Evolutionary conservation across 2,329 filamentous ascomycete genomes (phyloP).

Genomic region (Cladophialophora chaetospira): DNA sequence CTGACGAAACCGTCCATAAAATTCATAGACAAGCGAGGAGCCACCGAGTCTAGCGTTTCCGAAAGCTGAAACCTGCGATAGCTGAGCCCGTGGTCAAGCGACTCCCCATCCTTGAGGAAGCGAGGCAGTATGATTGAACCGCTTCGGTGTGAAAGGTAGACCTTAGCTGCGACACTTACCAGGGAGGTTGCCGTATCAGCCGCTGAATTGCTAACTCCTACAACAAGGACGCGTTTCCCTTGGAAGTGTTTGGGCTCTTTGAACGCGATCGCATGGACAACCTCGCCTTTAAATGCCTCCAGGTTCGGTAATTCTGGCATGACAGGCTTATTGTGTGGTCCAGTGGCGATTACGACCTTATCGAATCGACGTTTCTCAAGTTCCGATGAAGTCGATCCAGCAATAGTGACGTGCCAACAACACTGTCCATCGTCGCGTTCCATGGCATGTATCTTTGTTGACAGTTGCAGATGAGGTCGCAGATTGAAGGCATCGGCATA

Average conservation of each 20-base stretch:
- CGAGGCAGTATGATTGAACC: slow-evolving; percentile 28
- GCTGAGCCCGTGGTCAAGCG: slow-evolving; percentile 29
- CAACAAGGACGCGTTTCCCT: slow-evolving; percentile 10
- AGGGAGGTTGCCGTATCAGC: slow-evolving; percentile 34
- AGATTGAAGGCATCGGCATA: slow-evolving; percentile 26
- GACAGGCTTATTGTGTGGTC: slow-evolving; percentile 30
- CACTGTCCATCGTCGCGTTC: background rate
- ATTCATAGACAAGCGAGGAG: slow-evolving; percentile 16
- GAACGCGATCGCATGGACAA: slow-evolving; percentile 32
- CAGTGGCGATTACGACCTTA: slow-evolving; percentile 41
- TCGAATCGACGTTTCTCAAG: slow-evolving; percentile 34
- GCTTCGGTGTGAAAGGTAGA: slow-evolving; percentile 31
- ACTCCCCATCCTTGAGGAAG: slow-evolving; percentile 28
- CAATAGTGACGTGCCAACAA: background rate
- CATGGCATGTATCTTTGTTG: slow-evolving; percentile 5
- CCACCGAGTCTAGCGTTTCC: slow-evolving; percentile 11
- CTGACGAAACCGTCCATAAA: slow-evolving; percentile 20
- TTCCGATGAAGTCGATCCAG: background rate
- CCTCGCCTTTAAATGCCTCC: slow-evolving; percentile 31
- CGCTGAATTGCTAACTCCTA: slow-evolving; percentile 31
- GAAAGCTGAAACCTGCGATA: slow-evolving; percentile 24
- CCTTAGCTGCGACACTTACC: slow-evolving; percentile 17
- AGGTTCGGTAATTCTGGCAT: slow-evolving; percentile 28
- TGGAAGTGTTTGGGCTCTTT: slow-evolving; percentile 14
- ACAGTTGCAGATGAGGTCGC: slow-evolving; percentile 18